Conservation (phyloP, 352 stramenopile genomes). For the Phytophthora sp. region DNA sequence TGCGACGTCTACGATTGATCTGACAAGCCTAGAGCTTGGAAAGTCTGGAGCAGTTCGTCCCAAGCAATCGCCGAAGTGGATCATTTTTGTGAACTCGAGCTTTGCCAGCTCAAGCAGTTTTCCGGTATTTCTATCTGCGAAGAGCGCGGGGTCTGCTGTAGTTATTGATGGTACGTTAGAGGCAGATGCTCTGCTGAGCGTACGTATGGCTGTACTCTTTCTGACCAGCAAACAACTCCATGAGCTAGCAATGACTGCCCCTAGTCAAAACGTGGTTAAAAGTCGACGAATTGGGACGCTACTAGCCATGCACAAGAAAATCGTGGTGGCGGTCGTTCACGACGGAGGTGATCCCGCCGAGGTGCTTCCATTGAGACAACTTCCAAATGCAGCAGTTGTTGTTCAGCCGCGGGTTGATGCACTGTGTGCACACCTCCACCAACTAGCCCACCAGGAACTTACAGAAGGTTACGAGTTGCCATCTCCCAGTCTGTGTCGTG, state of each 20-base stretch:
- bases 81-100: slow-evolving; percentile 36
- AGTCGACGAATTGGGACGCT: slow-evolving; percentile 39
- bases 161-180: slow-evolving; percentile 52
- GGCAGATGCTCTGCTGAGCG: slow-evolving; percentile 52
- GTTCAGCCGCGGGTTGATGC: slow-evolving; percentile 13
- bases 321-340: slow-evolving; percentile 49
- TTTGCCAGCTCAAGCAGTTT: slow-evolving; percentile 41
- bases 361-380: slow-evolving; percentile 30
- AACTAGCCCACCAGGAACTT: slow-evolving; percentile 39
- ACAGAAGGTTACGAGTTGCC: slow-evolving; percentile 44
- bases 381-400: slow-evolving; percentile 34
- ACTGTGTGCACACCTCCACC: slow-evolving; percentile 32
- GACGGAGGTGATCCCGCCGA: slow-evolving; percentile 13
- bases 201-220: slow-evolving; percentile 36
- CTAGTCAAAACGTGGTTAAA: slow-evolving; percentile 28
- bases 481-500: slow-evolving; percentile 20
- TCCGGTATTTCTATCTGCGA: slow-evolving; percentile 19
- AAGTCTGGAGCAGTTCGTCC: slow-evolving; percentile 1
- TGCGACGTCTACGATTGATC: slow-evolving; percentile 12
- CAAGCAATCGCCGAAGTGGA: slow-evolving; percentile 11
- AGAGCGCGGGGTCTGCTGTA: slow-evolving; percentile 23
- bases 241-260: slow-evolving; percentile 17
- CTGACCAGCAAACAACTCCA: slow-evolving; percentile 29
- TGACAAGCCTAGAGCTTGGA: slow-evolving; percentile 12
- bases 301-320: slow-evolving; percentile 56